Conservation (phyloP, 345 rosid genomes). For the Populus davidiana region DNA sequence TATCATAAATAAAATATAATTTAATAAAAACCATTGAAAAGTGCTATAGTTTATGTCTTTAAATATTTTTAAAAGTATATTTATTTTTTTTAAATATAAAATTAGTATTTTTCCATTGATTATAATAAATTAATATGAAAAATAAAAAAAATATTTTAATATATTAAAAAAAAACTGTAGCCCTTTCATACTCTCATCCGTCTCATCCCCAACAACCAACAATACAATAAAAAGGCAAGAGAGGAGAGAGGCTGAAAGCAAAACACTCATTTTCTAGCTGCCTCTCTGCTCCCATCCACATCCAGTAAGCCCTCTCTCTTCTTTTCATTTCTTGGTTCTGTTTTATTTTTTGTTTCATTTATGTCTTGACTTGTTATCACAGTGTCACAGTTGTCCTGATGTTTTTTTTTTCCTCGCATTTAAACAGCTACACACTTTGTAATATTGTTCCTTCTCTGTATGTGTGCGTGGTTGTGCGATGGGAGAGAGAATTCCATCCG, state of each 20-base stretch:
- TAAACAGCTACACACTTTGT: slow-evolving; percentile 8
- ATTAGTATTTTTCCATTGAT: no score
- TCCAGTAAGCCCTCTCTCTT: slow-evolving; percentile 11
- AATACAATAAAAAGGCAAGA: neutral
- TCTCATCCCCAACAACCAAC: no score
- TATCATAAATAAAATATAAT: no score
- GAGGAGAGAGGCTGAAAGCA: neutral
- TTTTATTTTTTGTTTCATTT: slow-evolving; percentile 18
- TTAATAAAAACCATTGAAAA: no score
- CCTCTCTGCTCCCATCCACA: slow-evolving; percentile 2
- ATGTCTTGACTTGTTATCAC: neutral
- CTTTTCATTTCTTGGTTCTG: slow-evolving; percentile 10
- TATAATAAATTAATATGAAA: no score
- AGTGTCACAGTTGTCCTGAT: neutral
- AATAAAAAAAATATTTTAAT: no score
- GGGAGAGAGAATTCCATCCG: slow-evolving; percentile 84
- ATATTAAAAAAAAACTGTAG: no score
- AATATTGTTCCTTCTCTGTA: neutral
- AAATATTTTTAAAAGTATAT: no score
- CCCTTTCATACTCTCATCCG: no score
- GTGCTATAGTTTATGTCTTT: no score
- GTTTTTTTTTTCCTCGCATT: neutral
- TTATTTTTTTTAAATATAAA: no score
- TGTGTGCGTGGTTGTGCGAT: slow-evolving; percentile 35
- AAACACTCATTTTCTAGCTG: neutral